These are phyloP conservation scores for Phytopythium sindhum DNA, from an alignment of 352 stramenopile genomes.

Conservation along the genomic window DNA sequence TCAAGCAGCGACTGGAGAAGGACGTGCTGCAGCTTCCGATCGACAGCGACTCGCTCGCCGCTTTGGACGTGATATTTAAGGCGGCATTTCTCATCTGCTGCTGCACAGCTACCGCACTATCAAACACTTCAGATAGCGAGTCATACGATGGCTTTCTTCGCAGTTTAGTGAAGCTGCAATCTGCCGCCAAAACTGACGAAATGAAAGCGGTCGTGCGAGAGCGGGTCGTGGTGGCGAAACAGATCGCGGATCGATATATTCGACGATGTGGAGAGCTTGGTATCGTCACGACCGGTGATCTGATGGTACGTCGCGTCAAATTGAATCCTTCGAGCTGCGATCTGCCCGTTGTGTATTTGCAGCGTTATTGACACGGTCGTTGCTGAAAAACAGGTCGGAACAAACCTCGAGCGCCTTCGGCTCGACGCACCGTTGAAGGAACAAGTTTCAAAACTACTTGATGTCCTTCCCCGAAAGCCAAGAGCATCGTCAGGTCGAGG, in stretches of 20 bases:
- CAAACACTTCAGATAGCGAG: not conserved
- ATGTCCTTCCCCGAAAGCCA: not conserved
- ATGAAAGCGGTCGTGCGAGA: slow-evolving; percentile 26
- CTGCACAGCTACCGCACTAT: not conserved
- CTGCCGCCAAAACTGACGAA: slow-evolving; percentile 11
- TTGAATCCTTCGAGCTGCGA: not conserved
- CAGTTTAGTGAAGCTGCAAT: slow-evolving; percentile 20
- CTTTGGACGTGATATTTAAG: slow-evolving; percentile 48
- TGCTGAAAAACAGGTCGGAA: not conserved
- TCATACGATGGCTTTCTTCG: slow-evolving; percentile 26
- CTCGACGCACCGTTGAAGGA: not conserved
- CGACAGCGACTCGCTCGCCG: slow-evolving; percentile 10
- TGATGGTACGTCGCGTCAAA: slow-evolving; percentile 23
- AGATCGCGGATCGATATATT: slow-evolving; percentile 14
- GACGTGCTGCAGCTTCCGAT: slow-evolving; percentile 49
- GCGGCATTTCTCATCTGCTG: slow-evolving; percentile 39
- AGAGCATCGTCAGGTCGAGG: not conserved
- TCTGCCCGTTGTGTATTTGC: not conserved
- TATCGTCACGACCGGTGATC: slow-evolving; percentile 19
- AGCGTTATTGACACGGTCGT: not conserved
- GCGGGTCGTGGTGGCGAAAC: slow-evolving; percentile 19
- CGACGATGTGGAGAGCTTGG: slow-evolving; percentile 14
- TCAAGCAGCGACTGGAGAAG: slow-evolving; percentile 23
- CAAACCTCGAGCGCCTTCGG: not conserved
- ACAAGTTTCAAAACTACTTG: not conserved